Evolutionary conservation across 1,139 yeast species (phyloP).

Genomic region (Nakaseomyces sp.): DNA sequence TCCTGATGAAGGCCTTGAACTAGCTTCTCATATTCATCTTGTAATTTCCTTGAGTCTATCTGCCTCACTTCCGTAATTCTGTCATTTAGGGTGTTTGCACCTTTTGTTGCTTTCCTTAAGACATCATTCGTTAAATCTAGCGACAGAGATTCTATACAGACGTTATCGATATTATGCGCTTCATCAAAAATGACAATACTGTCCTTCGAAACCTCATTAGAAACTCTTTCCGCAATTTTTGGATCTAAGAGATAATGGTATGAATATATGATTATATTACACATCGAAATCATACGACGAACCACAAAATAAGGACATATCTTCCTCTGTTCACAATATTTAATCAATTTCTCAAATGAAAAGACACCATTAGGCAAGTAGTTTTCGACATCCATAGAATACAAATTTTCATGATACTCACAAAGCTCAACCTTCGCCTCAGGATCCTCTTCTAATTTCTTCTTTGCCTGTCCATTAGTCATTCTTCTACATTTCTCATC

Average conservation of each 20-base stretch:
- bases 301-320: slow-evolving; percentile 97
- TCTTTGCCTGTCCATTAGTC: slow-evolving; percentile 83
- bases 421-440: slow-evolving; percentile 55
- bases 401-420: slow-evolving; percentile 80
- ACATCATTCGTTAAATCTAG: slow-evolving; percentile 82
- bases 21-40: slow-evolving; percentile 80
- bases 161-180: slow-evolving; percentile 97
- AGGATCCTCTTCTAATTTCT: slow-evolving; percentile 53
- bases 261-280: slow-evolving; percentile 90
- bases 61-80: slow-evolving; percentile 77
- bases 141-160: slow-evolving; percentile 90
- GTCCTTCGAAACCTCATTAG: slow-evolving; percentile 84
- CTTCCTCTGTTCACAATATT: slow-evolving; percentile 65
- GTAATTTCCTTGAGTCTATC: slow-evolving; percentile 74
- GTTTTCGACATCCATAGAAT: slow-evolving; percentile 79
- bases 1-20: slow-evolving; percentile 65
- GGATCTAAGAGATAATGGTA: slow-evolving; percentile 95
- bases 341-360: slow-evolving; percentile 76
- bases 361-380: slow-evolving; percentile 88
- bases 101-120: slow-evolving; percentile 66
- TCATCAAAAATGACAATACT: slow-evolving; percentile 93
- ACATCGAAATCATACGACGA: slow-evolving; percentile 93
- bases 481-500: slow-evolving; percentile 93
- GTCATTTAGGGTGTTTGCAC: slow-evolving; percentile 66
- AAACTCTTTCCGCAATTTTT: slow-evolving; percentile 91